Evolutionary conservation across 345 rosid genomes (phyloP), one percentile per base, ranked within the genome.

Genomic region (Salix dunnii): DNA sequence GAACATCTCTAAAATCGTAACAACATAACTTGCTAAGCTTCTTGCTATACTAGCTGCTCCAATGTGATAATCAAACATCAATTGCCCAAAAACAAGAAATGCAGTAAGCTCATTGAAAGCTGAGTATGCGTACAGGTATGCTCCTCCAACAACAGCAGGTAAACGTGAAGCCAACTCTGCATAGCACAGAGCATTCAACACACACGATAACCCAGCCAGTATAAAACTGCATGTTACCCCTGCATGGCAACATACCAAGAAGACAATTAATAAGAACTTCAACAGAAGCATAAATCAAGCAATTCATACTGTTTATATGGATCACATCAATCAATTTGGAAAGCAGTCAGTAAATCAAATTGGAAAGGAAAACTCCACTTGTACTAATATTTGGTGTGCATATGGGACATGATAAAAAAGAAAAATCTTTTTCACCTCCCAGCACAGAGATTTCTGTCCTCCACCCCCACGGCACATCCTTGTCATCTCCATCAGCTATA

Each of bases 81-180:
- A 81, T 67, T 95, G 99, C 4, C 90, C 87, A 79, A 96, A 96
- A 28, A 96, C 97, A 51, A 96, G 97, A 79, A 96, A 96, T 48
- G 97, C 97, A 8, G 96, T 94, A 69, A 92, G 85, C 77, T 96
- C 98, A 78, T 93, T 93, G 88, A 95, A 91, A 65, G 99, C 97
- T 43, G 98, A 77, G 62, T 93, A 91, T 0, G 97, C 38, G 68
- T 93, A 93, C 85, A 93, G 73, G 85, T 91, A 96, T 23, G 98
- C 99, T 84, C 99, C 99, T 12, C 99, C 97, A 28, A 94, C 97
- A 74, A 94, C 93, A 62, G 99, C 99, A 46, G 99, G 98, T 70
- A 95, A 87, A 31, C 93, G 94, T 31, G 96, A 89, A 7, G 98
- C 90, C 20, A 95, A 83, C 80, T 95, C 98, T 10, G 99, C 98